Evolutionary conservation across 129 eudicot genomes (phyloP).

Genomic region (Chrysanthemum seticuspe): DNA sequence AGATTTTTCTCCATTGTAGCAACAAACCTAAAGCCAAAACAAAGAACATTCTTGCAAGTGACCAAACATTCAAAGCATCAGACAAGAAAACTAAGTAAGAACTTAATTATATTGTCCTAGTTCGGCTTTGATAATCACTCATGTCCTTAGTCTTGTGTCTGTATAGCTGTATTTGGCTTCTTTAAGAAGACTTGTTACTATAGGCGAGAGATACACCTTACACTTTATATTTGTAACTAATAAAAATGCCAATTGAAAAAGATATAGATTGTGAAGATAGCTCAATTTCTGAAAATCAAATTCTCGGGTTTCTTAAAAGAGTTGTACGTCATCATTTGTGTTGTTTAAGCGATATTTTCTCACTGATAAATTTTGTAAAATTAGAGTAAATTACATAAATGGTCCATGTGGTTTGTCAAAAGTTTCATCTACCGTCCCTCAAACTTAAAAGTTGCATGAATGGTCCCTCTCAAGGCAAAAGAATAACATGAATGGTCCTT

Average conservation of each 20-base stretch:
- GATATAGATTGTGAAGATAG: neutral
- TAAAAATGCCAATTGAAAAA: neutral
- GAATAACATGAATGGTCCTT: too few relatives aligned
- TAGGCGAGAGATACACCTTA: neutral
- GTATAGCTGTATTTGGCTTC: neutral
- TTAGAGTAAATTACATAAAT: too few relatives aligned
- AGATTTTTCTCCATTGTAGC: slow-evolving; percentile 6
- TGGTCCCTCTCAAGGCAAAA: too few relatives aligned
- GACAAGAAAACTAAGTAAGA: slow-evolving; percentile 13
- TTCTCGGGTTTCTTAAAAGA: neutral
- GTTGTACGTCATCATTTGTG: neutral
- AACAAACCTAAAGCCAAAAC: neutral
- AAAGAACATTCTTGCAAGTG: neutral
- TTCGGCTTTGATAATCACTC: neutral
- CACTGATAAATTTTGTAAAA: neutral
- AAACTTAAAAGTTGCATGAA: too few relatives aligned
- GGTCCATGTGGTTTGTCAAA: too few relatives aligned
- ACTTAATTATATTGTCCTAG: neutral
- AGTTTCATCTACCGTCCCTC: too few relatives aligned
- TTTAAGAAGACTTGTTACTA: neutral
- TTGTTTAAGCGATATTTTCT: neutral
- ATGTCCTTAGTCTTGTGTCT: neutral
- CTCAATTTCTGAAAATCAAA: neutral
- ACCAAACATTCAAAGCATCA: neutral
- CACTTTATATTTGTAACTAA: neutral